Base-by-base conservation (phyloP, 495 filamentous ascomycete genomes). In the Friedmanniomyces endolithicus region DNA sequence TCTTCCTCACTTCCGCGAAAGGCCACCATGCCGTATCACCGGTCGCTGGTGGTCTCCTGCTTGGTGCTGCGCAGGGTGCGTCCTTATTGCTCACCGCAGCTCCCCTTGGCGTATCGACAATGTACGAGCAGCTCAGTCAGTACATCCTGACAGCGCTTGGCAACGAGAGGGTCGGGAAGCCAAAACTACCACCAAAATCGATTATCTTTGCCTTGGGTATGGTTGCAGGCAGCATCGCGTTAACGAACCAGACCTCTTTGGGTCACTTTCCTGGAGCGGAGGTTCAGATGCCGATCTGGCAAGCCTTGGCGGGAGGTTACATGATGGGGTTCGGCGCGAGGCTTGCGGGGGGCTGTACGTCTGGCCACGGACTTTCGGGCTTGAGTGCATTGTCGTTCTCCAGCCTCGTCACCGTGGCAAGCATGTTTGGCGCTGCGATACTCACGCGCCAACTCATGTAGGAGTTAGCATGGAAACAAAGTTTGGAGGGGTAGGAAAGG, bases 361-460 rank as follows among this genome's bases (percentile, higher is more conserved):
- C 74, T 22, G 79, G 78, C 0, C 79, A 81, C 58, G 79, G 79
- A 1, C 78, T 82, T 55, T 78, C 71, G 27, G 78, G 78, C 4
- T 70, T 81, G 45, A 70, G 72, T 27, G 60, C 73, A 58, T 56
- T 80, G 6, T 75, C 74, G 0, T 61, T 74, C 19, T 69, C 72
- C 1, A 81, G 79, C 63, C 65, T 79, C 50, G 51, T 82, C 16
- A 75, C 72, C 0, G 71, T 78, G 6, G 74, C 61, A 6, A 55
- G 71, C 0, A 72, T 74, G 55, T 78, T 81, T 67, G 71, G 48
- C 2, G 71, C 67, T 2, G 79, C 75, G 52, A 67, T 63, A 25
- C n/a, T 53, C 12, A 25, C 19, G 12, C 50, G 39, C 6, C 35
- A 25, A 12, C 11, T 53, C 33, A 40, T 53, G 6, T 31, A 31